phyloP scores from a whole-genome alignment of 805 yeast genomes.

The Metschnikowia noctiluminum region DNA sequence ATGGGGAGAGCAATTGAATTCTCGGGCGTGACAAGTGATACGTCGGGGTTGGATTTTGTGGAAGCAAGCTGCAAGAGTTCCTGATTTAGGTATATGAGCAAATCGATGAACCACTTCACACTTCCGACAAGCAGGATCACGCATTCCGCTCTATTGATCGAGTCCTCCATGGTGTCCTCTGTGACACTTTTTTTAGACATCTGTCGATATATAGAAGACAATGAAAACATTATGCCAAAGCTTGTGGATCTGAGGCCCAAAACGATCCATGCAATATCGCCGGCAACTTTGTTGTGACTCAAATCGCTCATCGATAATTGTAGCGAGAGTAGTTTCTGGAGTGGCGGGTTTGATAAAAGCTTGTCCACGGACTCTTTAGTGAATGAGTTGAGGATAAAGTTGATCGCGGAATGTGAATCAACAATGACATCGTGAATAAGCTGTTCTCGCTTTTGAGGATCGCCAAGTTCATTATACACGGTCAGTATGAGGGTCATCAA shows the following conservation, averaged over 20 bases:
- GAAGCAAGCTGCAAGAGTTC: constrained; percentile 54
- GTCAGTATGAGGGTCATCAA: constrained; percentile 53
- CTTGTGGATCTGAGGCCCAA: constrained; percentile 69
- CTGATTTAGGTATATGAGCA: constrained; percentile 67
- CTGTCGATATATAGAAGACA: constrained; percentile 61
- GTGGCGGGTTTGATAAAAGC: constrained; percentile 69
- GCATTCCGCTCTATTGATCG: constrained; percentile 58
- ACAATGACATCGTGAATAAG: constrained; percentile 45
- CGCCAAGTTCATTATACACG: constrained; percentile 13
- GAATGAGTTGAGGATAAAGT: constrained; percentile 60
- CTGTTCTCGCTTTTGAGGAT: constrained; percentile 19
- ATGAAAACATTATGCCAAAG: constrained; percentile 62
- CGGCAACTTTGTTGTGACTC: constrained; percentile 27
- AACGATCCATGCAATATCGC: constrained; percentile 58
- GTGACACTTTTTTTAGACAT: constrained; percentile 56
- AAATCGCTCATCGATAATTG: constrained; percentile 62
- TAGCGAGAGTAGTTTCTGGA: constrained; percentile 67
- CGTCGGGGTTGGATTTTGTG: constrained; percentile 19
- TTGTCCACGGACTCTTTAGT: constrained; percentile 75
- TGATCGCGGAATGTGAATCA: constrained; percentile 75
- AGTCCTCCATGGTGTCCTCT: constrained; percentile 51
- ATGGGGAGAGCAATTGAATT: constrained; percentile 54
- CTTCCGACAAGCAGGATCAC: constrained; percentile 66
- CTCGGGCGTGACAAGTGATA: constrained; percentile 21
- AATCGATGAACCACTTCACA: constrained; percentile 82